A percentile compares a stretch with the other conserved stretches of the same genome.
Conservation (phyloP, 768 basidiomycete genomes). For the Collybia sordida region DNA sequence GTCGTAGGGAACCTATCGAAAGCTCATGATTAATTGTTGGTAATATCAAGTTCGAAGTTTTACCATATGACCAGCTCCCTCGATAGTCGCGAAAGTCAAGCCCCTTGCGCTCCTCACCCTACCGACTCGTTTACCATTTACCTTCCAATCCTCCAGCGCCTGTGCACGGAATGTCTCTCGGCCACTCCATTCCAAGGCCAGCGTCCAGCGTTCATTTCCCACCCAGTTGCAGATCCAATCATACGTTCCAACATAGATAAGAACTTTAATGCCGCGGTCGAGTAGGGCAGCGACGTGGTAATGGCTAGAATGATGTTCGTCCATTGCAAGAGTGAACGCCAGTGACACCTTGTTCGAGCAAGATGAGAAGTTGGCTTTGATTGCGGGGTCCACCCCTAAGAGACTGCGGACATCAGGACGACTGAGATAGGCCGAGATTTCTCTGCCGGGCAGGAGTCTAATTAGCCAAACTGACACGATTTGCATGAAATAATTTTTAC, state of each 20-base stretch:
- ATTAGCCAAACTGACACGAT: background rate
- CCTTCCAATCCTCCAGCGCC: constrained; percentile 57
- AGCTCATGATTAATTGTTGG: constrained; percentile 4
- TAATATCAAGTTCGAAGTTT: constrained; percentile 10
- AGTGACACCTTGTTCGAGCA: constrained; percentile 36
- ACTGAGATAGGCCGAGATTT: constrained; percentile 63
- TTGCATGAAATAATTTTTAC: constrained; percentile 13
- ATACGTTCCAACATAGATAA: constrained; percentile 70
- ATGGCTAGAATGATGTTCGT: constrained; percentile 43
- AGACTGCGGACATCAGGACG: constrained; percentile 47
- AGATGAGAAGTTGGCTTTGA: constrained; percentile 32
- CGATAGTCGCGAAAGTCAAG: constrained; percentile 64
- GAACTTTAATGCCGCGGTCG: constrained; percentile 65
- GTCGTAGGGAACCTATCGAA: constrained; percentile 53
- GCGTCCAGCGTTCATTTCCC: constrained; percentile 72
- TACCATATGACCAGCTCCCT: constrained; percentile 76
- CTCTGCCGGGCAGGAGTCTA: constrained; percentile 27
- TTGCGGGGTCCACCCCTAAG: constrained; percentile 61
- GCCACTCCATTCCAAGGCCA: constrained; percentile 72
- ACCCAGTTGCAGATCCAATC: constrained; percentile 81
- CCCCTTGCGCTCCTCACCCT: constrained; percentile 39
- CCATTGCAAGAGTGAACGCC: constrained; percentile 48
- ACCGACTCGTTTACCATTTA: constrained; percentile 45
- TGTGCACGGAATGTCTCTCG: constrained; percentile 36
- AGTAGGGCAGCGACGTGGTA: constrained; percentile 66